Percentiles rank a stretch among this genome's conserved stretches.
Conservation (phyloP, 345 rosid genomes). For the Euclidium syriacum region DNA sequence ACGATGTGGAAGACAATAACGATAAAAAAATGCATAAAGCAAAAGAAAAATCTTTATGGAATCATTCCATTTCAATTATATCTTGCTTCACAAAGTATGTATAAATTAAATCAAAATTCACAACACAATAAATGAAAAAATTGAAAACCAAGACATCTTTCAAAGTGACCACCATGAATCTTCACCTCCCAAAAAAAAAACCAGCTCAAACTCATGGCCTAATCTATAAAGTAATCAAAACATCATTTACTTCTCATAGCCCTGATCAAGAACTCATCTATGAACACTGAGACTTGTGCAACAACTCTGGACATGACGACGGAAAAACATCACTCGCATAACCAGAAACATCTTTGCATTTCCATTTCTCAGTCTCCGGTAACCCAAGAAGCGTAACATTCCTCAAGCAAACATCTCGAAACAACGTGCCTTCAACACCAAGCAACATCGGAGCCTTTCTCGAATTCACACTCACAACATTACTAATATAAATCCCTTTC, state of each 20-base stretch:
- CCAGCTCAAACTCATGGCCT: constrained; percentile 20
- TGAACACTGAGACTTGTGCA: constrained; percentile 48
- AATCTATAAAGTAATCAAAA: not conserved
- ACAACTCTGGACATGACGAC: constrained; percentile 56
- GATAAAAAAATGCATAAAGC: not conserved
- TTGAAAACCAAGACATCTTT: not conserved
- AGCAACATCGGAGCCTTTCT: constrained; percentile 68
- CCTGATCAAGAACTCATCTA: constrained; percentile 13
- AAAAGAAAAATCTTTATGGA: not conserved
- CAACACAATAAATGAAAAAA: not conserved
- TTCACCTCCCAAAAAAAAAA: constrained; percentile 7
- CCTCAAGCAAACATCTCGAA: constrained; percentile 67
- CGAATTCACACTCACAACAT: constrained; percentile 63
- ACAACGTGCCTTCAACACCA: constrained; percentile 64
- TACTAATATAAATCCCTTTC: constrained; percentile 55
- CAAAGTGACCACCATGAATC: constrained; percentile 22
- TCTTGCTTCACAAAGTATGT: constrained; percentile 10
- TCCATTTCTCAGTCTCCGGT: constrained; percentile 50
- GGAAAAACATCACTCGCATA: constrained; percentile 53
- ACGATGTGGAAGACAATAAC: not conserved
- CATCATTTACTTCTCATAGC: not conserved
- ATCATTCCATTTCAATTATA: constrained; percentile 11
- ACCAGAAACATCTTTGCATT: constrained; percentile 77
- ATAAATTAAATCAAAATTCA: constrained; percentile 19
- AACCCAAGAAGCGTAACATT: constrained; percentile 64